Base-by-base conservation (phyloP, 257 asterid genomes). In the Handroanthus guayacan region DNA sequence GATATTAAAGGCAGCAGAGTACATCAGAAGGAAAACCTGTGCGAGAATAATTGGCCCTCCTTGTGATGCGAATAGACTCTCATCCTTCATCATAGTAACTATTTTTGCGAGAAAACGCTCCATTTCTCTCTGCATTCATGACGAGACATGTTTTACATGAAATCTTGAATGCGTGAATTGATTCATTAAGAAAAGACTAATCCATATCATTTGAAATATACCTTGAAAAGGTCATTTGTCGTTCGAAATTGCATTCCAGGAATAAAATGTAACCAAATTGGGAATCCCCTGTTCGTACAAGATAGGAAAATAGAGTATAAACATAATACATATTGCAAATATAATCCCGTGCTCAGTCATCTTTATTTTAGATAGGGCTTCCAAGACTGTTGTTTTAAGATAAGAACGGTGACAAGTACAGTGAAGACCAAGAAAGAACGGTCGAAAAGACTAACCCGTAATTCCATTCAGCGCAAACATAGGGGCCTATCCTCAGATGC, bases 381-480 rank as follows among this genome's bases (percentile, higher is more conserved):
- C 10, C 38, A 13, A 65, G 51, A 71, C 34, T 63, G 44, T 38
- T 52, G 65, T 45, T 9, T 61, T 60, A 67, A 48, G 75, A 20
- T 57, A 62, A 25, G 7, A 17, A 45, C 20, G 13, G 17, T 57
- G 70, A 45, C 4, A 47, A 75, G 16, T 55, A 61, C 71, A 50
- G 54, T 41, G 55, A 16, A 76, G 67, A 37, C 37, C 41, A 80
- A 45, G 58, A 71, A 71, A 25, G 31, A 2, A 61, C 25, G 68
- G 44, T 54, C 48, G 34, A 70, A 39, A 38, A 72, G 54, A 76
- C 91, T 16, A 39, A 90, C 97, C 96, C 97, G 71, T 90, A 92
- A 78, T 90, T 92, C 96, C 97, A 92, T 81, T 92, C 97, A 11
- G 97, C 97, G 78, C 97, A 92, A 55, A 89, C 97, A 82, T 92